phyloP scores from a whole-genome alignment of 2,329 filamentous ascomycete species.

The Hymenoscyphus linearis region DNA sequence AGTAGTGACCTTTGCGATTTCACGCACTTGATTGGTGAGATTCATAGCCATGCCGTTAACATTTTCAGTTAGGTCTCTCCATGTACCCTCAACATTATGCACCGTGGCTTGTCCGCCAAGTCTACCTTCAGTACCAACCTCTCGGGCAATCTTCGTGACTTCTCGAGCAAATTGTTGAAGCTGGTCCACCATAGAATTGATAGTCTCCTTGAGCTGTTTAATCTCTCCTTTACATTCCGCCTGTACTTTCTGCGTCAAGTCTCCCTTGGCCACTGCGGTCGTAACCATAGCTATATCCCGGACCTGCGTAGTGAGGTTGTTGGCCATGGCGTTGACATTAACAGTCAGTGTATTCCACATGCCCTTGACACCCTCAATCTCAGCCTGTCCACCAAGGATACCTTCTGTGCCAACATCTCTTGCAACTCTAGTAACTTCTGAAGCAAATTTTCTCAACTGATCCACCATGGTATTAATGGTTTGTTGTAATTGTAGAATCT shows the following conservation, averaged over 20 bases:
- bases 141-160: conserved; percentile 91
- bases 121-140: conserved; percentile 93
- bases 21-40: conserved; percentile 92
- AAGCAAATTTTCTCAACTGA: conserved; percentile 76
- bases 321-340: conserved; percentile 84
- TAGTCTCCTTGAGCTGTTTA: conserved; percentile 91
- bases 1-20: conserved; percentile 94
- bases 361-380: conserved; percentile 77
- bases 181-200: conserved; percentile 99
- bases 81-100: conserved; percentile 94
- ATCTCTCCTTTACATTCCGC: conserved; percentile 90
- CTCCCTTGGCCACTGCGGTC: conserved; percentile 71
- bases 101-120: conserved; percentile 93
- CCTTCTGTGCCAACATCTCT: conserved; percentile 81
- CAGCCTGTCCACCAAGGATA: conserved; percentile 75
- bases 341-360: conserved; percentile 87
- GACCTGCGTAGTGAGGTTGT: conserved; percentile 82
- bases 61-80: conserved; percentile 90
- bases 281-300: conserved; percentile 88
- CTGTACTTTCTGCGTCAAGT: conserved; percentile 94
- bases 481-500: conserved; percentile 77
- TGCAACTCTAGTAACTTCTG: conserved; percentile 76
- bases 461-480: conserved; percentile 90
- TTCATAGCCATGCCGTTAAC: conserved; percentile 99
- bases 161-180: conserved; percentile 94